These are phyloP conservation scores for Xanthoconium separans DNA, from an alignment of 1,284 basidiomycete genomes.

Conservation along the genomic window DNA sequence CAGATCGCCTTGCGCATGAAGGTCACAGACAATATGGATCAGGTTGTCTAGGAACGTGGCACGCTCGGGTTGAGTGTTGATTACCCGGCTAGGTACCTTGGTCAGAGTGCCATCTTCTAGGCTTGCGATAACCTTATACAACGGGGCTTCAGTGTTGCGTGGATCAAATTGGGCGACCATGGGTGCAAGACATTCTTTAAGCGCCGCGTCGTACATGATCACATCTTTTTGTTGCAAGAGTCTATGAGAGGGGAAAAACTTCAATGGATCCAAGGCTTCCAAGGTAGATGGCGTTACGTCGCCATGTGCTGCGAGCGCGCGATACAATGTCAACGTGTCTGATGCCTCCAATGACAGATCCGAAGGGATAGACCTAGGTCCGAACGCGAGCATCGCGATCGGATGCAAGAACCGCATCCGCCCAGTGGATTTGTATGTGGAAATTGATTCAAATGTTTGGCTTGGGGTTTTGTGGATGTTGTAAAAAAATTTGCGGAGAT, in stretches of 20 bases:
- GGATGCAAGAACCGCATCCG: conserved; percentile 61
- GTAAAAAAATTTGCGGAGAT: conserved; percentile 67
- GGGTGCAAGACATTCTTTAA: conserved; percentile 45
- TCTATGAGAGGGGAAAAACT: conserved; percentile 41
- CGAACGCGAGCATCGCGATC: conserved; percentile 51
- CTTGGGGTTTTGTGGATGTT: conserved; percentile 28
- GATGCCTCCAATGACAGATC: conserved; percentile 62
- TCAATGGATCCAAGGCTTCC: conserved; percentile 41
- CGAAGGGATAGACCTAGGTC: conserved; percentile 48
- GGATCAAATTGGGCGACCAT: conserved; percentile 42
- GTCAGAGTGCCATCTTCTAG: conserved; percentile 42
- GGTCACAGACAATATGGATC: conserved; percentile 52
- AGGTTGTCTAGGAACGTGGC: conserved; percentile 41
- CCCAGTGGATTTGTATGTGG: conserved; percentile 35
- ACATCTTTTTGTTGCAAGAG: conserved; percentile 59
- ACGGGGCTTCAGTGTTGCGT: conserved; percentile 34
- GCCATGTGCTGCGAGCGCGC: conserved; percentile 35
- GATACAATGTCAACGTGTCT: conserved; percentile 54
- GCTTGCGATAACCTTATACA: conserved; percentile 40
- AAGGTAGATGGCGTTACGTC: conserved; percentile 28
- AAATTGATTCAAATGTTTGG: conserved; percentile 40
- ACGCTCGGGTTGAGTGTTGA: conserved; percentile 35
- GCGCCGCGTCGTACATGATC: conserved; percentile 51
- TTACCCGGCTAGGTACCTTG: conserved; percentile 15
- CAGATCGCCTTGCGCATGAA: conserved; percentile 48